These are phyloP conservation scores for Eutrema salsugineum DNA, from an alignment of 441 rosid species.

Conservation along the genomic window DNA sequence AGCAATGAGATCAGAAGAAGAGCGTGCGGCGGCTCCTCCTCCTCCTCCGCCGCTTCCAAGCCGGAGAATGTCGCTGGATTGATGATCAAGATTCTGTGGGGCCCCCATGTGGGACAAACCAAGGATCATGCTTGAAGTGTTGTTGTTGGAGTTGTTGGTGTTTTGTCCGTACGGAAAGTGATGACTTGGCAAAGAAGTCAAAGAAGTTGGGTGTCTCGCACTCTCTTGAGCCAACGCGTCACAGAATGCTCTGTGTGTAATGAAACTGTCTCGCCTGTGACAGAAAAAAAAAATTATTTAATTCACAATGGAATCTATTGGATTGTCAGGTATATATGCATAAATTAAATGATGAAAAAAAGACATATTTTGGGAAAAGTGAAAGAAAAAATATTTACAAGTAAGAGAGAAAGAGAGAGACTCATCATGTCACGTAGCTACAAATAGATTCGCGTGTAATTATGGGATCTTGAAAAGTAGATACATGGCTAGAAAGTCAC, in stretches of 20 bases:
- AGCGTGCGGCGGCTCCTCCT: constrained; percentile 21
- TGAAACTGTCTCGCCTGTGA: constrained; percentile 60
- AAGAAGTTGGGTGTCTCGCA: constrained; percentile 50
- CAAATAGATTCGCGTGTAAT: constrained; percentile 36
- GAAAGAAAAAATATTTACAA: constrained; percentile 9
- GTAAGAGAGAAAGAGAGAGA: constrained; percentile 31
- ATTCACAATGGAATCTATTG: constrained; percentile 26
- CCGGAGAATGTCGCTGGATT: constrained; percentile 36
- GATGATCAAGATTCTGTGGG: constrained; percentile 36
- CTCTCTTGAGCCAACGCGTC: constrained; percentile 63
- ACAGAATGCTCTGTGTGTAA: constrained; percentile 61
- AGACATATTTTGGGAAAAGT: constrained; percentile 12
- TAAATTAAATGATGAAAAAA: constrained; percentile 7
- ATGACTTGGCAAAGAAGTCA: constrained; percentile 46
- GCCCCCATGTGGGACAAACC: constrained; percentile 50
- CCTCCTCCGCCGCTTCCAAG: constrained; percentile 36
- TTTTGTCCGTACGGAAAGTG: constrained; percentile 39
- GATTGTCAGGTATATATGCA: constrained; percentile 17
- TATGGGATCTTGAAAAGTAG: constrained; percentile 34
- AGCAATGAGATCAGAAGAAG: constrained; percentile 36
- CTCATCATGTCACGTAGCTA: constrained; percentile 34
- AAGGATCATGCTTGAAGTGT: constrained; percentile 37
- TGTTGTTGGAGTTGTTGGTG: constrained; percentile 31
- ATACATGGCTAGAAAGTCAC: constrained; percentile 27
- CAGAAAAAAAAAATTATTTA: not conserved